Conservation (phyloP, 2,329 filamentous ascomycete genomes). For the Fusarium torulosum region DNA sequence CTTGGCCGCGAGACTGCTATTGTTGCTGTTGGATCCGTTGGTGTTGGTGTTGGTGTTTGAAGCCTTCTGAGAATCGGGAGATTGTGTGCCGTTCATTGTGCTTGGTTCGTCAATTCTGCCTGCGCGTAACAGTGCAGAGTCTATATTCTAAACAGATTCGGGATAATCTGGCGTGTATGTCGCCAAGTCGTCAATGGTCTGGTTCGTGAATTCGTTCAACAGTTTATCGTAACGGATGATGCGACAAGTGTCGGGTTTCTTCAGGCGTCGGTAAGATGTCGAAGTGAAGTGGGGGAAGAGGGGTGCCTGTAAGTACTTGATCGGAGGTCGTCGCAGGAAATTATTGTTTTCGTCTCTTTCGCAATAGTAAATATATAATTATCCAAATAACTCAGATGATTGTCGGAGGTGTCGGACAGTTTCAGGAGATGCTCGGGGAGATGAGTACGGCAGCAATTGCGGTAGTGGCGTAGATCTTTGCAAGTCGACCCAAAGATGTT, state of each 20-base stretch:
- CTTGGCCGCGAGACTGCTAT: conserved; percentile 60
- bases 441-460: conserved; percentile 16
- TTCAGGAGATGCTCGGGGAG: conserved; percentile 5
- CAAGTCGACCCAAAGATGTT: conserved; percentile 42
- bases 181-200: conserved; percentile 27
- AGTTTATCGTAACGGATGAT: conserved; percentile 21
- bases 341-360: conserved; percentile 3
- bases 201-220: conserved; percentile 27
- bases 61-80: conserved; percentile 51
- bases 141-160: conserved; percentile 1
- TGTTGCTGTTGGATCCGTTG: conserved; percentile 49
- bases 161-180: conserved; percentile 3
- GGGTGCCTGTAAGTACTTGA: conserved; percentile 44
- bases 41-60: conserved; percentile 48
- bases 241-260: conserved; percentile 28
- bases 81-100: conserved; percentile 48
- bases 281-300: conserved; percentile 38
- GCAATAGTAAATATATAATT: conserved; percentile 4
- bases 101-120: conserved; percentile 21
- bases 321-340: conserved; percentile 15
- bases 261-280: conserved; percentile 25
- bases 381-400: conserved; percentile 9
- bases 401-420: background rate
- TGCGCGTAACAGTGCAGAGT: conserved; percentile 17
- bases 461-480: conserved; percentile 41